Percentiles rank a stretch among this genome's conserved stretches.
Evolutionary conservation across 805 yeast genomes (phyloP).

Genomic region (Pichia manshurica): DNA sequence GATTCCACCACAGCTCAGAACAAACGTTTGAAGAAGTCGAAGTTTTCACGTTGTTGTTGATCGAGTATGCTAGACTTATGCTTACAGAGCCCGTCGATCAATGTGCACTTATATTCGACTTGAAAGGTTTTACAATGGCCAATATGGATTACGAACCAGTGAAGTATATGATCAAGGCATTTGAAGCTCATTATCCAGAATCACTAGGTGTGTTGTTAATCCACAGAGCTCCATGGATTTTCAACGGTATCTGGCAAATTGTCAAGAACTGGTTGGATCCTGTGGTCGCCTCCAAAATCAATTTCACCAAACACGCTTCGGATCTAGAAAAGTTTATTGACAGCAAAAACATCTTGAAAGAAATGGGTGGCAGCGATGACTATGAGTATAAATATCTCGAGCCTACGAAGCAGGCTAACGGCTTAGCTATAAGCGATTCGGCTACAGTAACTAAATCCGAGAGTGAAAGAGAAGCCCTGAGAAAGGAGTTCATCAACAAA

Average conservation of each 20-base stretch:
- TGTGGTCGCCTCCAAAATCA: constrained; percentile 86
- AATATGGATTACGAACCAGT: constrained; percentile 93
- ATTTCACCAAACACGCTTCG: constrained; percentile 64
- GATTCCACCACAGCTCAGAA: constrained; percentile 62
- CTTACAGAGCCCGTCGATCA: constrained; percentile 72
- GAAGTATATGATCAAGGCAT: constrained; percentile 79
- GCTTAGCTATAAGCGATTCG: constrained; percentile 37
- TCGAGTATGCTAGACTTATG: constrained; percentile 77
- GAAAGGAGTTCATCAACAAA: constrained; percentile 49
- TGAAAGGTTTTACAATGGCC: constrained; percentile 77
- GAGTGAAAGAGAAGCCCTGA: constrained; percentile 48
- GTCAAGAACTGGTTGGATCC: constrained; percentile 95
- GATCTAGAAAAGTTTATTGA: constrained; percentile 66
- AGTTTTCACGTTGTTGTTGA: constrained; percentile 64
- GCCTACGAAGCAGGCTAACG: constrained; percentile 59
- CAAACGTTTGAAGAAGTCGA: constrained; percentile 69
- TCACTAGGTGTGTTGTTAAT: constrained; percentile 77
- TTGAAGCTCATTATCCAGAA: constrained; percentile 97
- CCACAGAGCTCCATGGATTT: constrained; percentile 96
- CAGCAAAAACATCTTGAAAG: constrained; percentile 53
- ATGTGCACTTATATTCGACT: constrained; percentile 79
- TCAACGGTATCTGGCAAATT: constrained; percentile 89
- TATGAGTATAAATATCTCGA: constrained; percentile 52
- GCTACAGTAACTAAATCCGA: constrained; percentile 25
- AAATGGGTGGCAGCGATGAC: constrained; percentile 68